Evolutionary conservation across 1,139 yeast genomes (phyloP).

Genomic region (Geotrichum reessii): DNA sequence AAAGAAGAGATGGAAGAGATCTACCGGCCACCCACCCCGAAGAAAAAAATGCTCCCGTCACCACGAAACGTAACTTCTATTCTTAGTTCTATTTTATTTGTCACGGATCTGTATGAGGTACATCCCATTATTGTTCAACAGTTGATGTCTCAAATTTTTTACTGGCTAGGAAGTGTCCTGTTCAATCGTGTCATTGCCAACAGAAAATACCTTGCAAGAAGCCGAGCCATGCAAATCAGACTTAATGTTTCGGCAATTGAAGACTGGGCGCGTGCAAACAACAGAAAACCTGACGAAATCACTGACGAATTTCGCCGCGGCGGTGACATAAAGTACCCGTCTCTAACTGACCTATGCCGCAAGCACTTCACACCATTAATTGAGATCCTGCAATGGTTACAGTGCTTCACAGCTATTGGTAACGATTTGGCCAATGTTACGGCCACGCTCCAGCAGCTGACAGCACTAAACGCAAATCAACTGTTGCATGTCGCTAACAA

Average conservation of each 20-base stretch:
- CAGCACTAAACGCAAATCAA: conserved; percentile 60
- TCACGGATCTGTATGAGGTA: conserved; percentile 73
- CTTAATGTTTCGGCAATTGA: conserved; percentile 79
- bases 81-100: conserved; percentile 81
- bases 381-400: conserved; percentile 85
- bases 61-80: conserved; percentile 83
- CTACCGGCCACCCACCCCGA: conserved; percentile 65
- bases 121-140: conserved; percentile 72
- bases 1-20: conserved; percentile 56
- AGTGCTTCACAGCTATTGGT: conserved; percentile 67
- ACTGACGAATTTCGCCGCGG: conserved; percentile 33
- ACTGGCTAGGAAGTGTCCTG: conserved; percentile 66
- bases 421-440: conserved; percentile 53
- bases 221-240: conserved; percentile 84
- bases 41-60: conserved; percentile 68
- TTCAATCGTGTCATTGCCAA: conserved; percentile 69
- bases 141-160: conserved; percentile 70
- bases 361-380: conserved; percentile 66
- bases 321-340: conserved; percentile 31
- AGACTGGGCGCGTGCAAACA: conserved; percentile 87
- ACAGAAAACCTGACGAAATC: conserved; percentile 46
- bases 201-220: conserved; percentile 65
- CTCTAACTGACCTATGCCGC: conserved; percentile 48
- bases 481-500: conserved; percentile 63
- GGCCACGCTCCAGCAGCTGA: conserved; percentile 42